Percentiles rank a stretch among this genome's conserved stretches.
Evolutionary conservation across 306 rosid genomes (phyloP).

Genomic region (Astragalus glycyphyllos): DNA sequence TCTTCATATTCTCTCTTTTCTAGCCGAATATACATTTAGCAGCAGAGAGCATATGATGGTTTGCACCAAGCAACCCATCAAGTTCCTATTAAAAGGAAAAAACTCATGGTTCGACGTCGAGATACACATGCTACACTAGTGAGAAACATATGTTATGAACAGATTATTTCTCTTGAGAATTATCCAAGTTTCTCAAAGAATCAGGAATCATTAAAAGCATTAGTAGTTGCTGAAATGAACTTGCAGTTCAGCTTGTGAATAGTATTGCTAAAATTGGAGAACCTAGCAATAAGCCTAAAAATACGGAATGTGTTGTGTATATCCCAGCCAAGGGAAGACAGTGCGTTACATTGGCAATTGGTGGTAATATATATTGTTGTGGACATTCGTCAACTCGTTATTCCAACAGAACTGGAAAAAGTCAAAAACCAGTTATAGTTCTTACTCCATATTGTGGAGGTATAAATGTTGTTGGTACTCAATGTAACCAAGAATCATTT

Average conservation of each 20-base stretch:
- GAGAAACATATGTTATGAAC: constrained; percentile 55
- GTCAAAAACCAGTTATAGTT: constrained; percentile 52
- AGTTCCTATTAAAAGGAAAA: constrained; percentile 68
- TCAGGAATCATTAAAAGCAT: constrained; percentile 46
- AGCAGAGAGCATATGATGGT: constrained; percentile 54
- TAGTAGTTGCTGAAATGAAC: constrained; percentile 57
- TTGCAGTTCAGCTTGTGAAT: too few relatives aligned
- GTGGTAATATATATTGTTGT: constrained; percentile 86
- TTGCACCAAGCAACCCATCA: constrained; percentile 60
- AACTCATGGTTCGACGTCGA: constrained; percentile 87
- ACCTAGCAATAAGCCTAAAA: too few relatives aligned
- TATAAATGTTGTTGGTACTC: constrained; percentile 76
- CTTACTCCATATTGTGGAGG: constrained; percentile 79
- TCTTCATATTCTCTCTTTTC: constrained; percentile 56
- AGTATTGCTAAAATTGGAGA: constrained; percentile 49
- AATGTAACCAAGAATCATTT: constrained; percentile 76
- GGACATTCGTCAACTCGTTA: constrained; percentile 67
- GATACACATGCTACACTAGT: constrained; percentile 61
- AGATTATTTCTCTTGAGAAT: constrained; percentile 59
- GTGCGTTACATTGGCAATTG: constrained; percentile 82
- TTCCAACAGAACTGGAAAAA: constrained; percentile 54
- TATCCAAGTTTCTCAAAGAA: constrained; percentile 58
- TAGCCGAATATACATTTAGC: constrained; percentile 47
- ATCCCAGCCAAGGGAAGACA: constrained; percentile 90
- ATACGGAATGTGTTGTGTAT: constrained; percentile 69